These are phyloP conservation scores for Cyberlindnera xishuangbannaensis DNA, from an alignment of 805 yeast genomes.

Conservation along the genomic window DNA sequence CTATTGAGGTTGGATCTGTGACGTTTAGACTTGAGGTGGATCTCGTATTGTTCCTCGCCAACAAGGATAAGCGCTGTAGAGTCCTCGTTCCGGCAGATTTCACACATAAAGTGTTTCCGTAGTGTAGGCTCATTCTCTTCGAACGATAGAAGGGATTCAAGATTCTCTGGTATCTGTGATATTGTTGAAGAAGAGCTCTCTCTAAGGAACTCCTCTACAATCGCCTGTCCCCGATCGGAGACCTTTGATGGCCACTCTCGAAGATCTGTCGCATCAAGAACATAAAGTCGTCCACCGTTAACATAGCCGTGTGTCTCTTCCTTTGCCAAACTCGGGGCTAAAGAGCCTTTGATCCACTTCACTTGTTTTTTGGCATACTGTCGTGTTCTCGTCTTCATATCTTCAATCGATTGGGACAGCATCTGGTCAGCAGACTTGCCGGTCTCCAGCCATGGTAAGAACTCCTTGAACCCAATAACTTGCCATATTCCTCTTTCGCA, in stretches of 20 bases:
- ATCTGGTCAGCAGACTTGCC: conserved; percentile 15
- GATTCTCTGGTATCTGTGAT: conserved; percentile 33
- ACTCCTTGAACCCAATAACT: conserved; percentile 90
- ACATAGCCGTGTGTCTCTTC: conserved; percentile 40
- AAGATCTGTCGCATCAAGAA: conserved; percentile 76
- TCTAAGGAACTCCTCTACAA: conserved; percentile 38
- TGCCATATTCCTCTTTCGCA: conserved; percentile 83
- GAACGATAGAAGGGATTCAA: conserved; percentile 21
- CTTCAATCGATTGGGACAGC: conserved; percentile 47
- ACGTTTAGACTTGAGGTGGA: conserved; percentile 61
- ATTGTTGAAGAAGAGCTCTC: conserved; percentile 7
- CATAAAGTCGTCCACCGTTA: conserved; percentile 58
- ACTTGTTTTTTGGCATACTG: conserved; percentile 85
- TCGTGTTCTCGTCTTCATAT: conserved; percentile 80
- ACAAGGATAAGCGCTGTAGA: conserved; percentile 57
- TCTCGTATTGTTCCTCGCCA: conserved; percentile 66
- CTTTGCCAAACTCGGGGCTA: conserved; percentile 53
- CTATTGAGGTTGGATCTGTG: conserved; percentile 52
- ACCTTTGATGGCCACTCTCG: conserved; percentile 55
- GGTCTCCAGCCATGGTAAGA: conserved; percentile 58
- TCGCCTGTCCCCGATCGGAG: conserved; percentile 43
- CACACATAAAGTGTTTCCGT: conserved; percentile 71
- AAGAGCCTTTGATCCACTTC: conserved; percentile 78
- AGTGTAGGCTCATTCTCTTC: conserved; percentile 23
- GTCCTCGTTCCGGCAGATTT: conserved; percentile 51